phyloP scores from a whole-genome alignment of 495 filamentous ascomycete genomes.

The Penicillium arizonense region DNA sequence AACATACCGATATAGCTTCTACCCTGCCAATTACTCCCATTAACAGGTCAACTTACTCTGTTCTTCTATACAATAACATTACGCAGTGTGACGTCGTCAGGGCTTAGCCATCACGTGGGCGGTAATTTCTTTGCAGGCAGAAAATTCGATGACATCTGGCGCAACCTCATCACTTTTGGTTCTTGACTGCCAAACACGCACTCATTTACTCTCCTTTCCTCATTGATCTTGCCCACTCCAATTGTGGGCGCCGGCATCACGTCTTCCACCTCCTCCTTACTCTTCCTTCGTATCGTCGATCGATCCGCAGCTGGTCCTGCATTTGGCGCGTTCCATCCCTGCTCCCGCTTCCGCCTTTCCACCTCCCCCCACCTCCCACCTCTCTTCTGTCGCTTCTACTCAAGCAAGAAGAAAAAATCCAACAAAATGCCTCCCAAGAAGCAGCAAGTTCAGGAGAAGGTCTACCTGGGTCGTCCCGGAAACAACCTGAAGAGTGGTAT shows the following conservation, averaged over 20 bases:
- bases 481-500: conserved; percentile 99
- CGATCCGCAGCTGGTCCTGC: conserved; percentile 54
- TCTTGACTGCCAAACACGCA: background rate
- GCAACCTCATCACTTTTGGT: conserved; percentile 1
- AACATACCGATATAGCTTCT: no score
- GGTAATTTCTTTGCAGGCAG: conserved; percentile 20
- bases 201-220: conserved; percentile 11
- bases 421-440: conserved; percentile 58
- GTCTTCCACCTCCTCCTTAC: conserved; percentile 29
- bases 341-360: conserved; percentile 30
- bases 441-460: conserved; percentile 53
- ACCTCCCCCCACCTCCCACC: conserved; percentile 29
- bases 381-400: conserved; percentile 40
- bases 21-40: no score
- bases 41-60: no score
- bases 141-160: conserved; percentile 25
- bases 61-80: no score
- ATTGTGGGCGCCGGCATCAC: conserved; percentile 40
- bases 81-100: conserved; percentile 17
- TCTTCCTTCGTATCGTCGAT: conserved; percentile 35
- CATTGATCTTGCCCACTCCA: conserved; percentile 25
- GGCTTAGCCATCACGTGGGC: conserved; percentile 28
- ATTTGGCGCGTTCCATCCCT: conserved; percentile 29
- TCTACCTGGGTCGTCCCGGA: conserved; percentile 83
- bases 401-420: conserved; percentile 46